Conservation (phyloP, 139 green algal genomes). For the Coccomyxa sp. region DNA sequence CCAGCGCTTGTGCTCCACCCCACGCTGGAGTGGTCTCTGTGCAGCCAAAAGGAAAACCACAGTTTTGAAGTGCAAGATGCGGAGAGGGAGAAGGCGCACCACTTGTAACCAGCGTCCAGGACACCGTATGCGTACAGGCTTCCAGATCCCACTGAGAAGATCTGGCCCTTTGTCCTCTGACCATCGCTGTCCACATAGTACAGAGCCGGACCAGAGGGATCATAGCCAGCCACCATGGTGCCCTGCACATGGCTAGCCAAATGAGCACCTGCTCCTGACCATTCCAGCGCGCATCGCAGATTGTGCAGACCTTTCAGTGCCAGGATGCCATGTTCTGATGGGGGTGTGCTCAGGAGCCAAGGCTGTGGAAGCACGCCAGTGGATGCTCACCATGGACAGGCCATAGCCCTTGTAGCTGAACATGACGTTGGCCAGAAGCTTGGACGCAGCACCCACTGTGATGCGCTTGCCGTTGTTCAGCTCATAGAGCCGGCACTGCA, state of each 20-base stretch:
- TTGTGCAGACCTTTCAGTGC: too few relatives aligned
- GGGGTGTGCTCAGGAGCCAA: too few relatives aligned
- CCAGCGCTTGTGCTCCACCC: too few relatives aligned
- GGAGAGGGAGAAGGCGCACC: too few relatives aligned
- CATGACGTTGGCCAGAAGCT: constrained; percentile 97
- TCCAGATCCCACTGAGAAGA: constrained; percentile 95
- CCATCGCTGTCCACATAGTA: constrained; percentile 99
- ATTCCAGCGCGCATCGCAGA: too few relatives aligned
- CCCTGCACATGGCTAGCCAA: too few relatives aligned
- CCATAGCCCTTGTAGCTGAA: constrained; percentile 97
- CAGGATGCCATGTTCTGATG: too few relatives aligned
- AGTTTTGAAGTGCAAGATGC: too few relatives aligned
- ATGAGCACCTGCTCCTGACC: too few relatives aligned
- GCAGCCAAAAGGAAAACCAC: too few relatives aligned
- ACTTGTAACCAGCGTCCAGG: constrained; percentile 88
- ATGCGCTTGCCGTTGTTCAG: constrained; percentile 94
- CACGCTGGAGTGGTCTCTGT: too few relatives aligned
- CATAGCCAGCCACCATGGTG: constrained; percentile 96
- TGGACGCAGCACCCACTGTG: constrained; percentile 91
- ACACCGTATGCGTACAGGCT: constrained; percentile 98
- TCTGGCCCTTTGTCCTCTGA: constrained; percentile 88
- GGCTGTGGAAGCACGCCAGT: too few relatives aligned
- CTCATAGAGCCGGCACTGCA: constrained; percentile 96
- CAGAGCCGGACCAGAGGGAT: constrained; percentile 80
- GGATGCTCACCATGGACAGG: constrained; percentile 83